A percentile compares a stretch with the other conserved stretches of the same genome.
These are phyloP conservation scores for Piromyces finnis DNA, from an alignment of 192 early-diverging fungal species.

Conservation along the genomic window DNA sequence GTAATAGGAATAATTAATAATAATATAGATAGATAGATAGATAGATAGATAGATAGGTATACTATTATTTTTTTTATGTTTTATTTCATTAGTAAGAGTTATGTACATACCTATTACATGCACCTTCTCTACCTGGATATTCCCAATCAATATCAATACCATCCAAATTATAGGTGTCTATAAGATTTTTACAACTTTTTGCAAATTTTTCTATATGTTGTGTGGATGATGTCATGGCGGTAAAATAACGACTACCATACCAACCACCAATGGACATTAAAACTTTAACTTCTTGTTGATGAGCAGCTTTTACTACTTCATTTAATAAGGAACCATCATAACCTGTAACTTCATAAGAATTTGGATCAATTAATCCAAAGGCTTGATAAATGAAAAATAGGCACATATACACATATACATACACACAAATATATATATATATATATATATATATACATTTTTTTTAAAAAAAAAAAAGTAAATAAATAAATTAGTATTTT, in stretches of 20 bases:
- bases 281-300: conserved; percentile 19
- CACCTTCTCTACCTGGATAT: conserved; percentile 38
- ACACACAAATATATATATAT: too few species aligned
- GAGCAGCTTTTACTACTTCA: not conserved
- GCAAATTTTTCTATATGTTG: not conserved
- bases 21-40: too few species aligned
- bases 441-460: too few species aligned
- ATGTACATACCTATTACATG: not conserved
- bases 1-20: too few species aligned
- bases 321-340: not conserved
- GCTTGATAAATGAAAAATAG: not conserved
- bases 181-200: not conserved
- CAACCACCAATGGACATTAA: conserved; percentile 52
- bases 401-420: too few species aligned
- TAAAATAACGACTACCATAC: conserved; percentile 19
- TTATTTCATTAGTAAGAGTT: too few species aligned
- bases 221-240: not conserved
- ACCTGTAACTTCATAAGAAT: not conserved
- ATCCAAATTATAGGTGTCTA: conserved; percentile 16
- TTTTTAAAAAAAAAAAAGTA: too few species aligned
- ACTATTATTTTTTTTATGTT: too few species aligned
- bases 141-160: conserved; percentile 66
- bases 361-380: not conserved
- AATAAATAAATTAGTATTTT: too few species aligned
- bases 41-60: too few species aligned